A percentile compares a stretch with the other conserved stretches of the same genome.
These are phyloP conservation scores for Camelina neglecta DNA, from an alignment of 345 rosid species.

Conservation along the genomic window DNA sequence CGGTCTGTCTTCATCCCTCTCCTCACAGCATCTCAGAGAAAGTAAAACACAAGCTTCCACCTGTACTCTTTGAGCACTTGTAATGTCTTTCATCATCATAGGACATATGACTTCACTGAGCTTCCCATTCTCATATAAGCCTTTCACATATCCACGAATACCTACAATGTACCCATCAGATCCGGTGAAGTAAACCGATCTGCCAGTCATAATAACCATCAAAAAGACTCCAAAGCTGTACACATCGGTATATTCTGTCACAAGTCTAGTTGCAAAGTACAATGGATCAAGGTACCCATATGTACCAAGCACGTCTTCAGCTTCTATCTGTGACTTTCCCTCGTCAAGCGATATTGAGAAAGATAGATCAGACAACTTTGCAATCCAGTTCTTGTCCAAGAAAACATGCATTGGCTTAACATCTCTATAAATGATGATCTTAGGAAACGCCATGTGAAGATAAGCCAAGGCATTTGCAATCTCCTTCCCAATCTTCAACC, in stretches of 20 bases:
- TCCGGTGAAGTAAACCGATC: neutral
- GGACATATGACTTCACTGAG: neutral
- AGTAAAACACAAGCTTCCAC: neutral
- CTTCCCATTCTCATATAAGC: neutral
- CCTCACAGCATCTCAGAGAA: neutral
- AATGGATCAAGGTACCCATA: conserved; percentile 8
- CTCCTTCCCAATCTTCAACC: conserved; percentile 12
- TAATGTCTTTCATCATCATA: neutral
- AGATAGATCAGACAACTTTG: neutral
- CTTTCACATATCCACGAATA: conserved; percentile 1
- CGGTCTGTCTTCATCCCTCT: neutral
- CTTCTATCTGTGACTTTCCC: neutral
- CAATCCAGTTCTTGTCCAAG: neutral
- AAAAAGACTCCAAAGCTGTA: conserved; percentile 25
- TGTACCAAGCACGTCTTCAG: neutral
- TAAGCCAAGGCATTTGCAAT: conserved; percentile 21
- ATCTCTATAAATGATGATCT: neutral
- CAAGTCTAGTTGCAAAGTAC: neutral
- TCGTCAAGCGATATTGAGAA: neutral
- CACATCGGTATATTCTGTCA: conserved; percentile 30
- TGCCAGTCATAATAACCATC: conserved; percentile 18
- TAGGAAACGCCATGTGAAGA: conserved; percentile 27
- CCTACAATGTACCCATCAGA: neutral
- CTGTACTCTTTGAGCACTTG: neutral
- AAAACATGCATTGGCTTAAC: neutral